These are phyloP conservation scores for Sicyos baderoa DNA, from an alignment of 306 rosid genomes.

Conservation along the genomic window DNA sequence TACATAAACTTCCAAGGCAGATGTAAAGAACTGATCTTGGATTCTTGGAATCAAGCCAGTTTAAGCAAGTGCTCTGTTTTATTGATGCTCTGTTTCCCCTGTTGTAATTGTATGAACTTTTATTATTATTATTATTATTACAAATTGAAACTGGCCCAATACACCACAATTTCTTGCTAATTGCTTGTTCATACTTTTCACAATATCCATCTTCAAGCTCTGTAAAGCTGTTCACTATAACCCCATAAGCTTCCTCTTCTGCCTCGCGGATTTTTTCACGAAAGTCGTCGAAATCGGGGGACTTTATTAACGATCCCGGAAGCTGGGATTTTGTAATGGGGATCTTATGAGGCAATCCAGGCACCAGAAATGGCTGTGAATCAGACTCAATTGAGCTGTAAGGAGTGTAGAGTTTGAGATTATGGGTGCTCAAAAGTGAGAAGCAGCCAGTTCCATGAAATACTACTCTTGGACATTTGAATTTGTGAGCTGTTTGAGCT, in stretches of 20 bases:
- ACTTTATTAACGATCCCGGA: constrained; percentile 49
- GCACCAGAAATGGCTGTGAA: constrained; percentile 42
- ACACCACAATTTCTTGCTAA: constrained; percentile 62
- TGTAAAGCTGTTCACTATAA: constrained; percentile 59
- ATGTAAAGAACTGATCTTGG: constrained; percentile 61
- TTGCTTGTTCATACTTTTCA: constrained; percentile 31
- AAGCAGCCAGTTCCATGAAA: constrained; percentile 73
- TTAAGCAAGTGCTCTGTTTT: constrained; percentile 36
- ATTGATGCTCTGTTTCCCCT: constrained; percentile 66
- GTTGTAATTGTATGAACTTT: constrained; percentile 43
- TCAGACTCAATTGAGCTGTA: constrained; percentile 37
- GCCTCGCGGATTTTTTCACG: constrained; percentile 56
- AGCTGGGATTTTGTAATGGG: constrained; percentile 52
- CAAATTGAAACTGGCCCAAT: constrained; percentile 61
- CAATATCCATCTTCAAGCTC: constrained; percentile 47
- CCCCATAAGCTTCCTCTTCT: constrained; percentile 42
- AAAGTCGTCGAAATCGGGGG: constrained; percentile 51
- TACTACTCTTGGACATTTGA: constrained; percentile 49
- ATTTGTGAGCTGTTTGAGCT: constrained; percentile 35
- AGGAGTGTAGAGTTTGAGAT: constrained; percentile 33
- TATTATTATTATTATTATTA: constrained; percentile 34
- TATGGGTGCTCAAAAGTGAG: constrained; percentile 47
- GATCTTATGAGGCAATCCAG: constrained; percentile 40
- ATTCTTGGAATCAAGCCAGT: constrained; percentile 53
- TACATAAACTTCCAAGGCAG: constrained; percentile 70